These are phyloP conservation scores for Penicillium psychrosexuale DNA, from an alignment of 2,329 filamentous ascomycete species.

Conservation along the genomic window DNA sequence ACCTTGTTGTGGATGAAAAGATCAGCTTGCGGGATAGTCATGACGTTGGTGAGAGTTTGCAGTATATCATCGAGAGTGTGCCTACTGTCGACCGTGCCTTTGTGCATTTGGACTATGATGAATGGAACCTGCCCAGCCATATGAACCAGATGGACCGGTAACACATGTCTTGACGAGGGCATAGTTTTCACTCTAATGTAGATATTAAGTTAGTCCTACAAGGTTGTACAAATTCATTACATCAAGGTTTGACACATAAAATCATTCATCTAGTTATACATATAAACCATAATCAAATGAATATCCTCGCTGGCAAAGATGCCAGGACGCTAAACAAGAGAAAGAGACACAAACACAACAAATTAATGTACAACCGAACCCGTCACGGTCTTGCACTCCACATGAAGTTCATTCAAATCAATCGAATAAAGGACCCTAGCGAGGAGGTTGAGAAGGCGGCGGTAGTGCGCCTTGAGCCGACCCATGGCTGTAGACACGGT, in stretches of 20 bases:
- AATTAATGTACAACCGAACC: conserved; percentile 1
- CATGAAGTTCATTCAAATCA: background rate
- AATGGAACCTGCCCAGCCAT: conserved; percentile 45
- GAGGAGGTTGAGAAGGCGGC: conserved; percentile 28
- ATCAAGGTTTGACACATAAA: conserved; percentile 16
- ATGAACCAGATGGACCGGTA: conserved; percentile 32
- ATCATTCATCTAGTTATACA: conserved; percentile 26
- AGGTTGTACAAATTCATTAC: background rate
- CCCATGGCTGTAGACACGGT: conserved; percentile 40
- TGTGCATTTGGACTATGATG: conserved; percentile 50
- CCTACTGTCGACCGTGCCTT: conserved; percentile 46
- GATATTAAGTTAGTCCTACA: background rate
- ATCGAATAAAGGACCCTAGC: conserved; percentile 10
- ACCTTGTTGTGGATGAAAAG: conserved; percentile 58
- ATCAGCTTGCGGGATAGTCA: conserved; percentile 57
- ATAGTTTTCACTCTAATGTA: background rate
- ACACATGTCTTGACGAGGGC: background rate
- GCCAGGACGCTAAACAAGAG: conserved; percentile 5
- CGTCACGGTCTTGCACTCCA: background rate
- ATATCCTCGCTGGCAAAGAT: background rate
- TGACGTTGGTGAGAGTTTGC: conserved; percentile 58
- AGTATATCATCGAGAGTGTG: conserved; percentile 59
- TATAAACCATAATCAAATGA: conserved; percentile 9
- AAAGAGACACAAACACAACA: background rate
- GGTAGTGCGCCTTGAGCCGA: conserved; percentile 30